Base-by-base conservation (phyloP, 192 early-diverging fungal species). In the Coemansia sp. region DNA sequence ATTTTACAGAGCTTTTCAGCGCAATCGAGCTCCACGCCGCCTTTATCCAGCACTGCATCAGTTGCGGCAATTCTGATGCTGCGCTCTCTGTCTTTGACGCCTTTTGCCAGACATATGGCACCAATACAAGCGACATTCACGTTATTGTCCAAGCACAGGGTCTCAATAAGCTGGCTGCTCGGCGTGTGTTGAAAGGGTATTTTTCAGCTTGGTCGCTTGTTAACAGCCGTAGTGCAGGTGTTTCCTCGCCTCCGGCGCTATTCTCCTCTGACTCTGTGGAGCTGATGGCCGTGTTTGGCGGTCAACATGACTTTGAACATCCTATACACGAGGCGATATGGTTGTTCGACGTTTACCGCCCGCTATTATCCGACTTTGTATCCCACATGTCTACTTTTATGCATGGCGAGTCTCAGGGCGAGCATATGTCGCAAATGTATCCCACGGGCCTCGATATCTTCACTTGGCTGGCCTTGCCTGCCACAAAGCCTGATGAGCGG, bases 261-360 rank as follows among this genome's bases (percentile, higher is more conserved):
- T 53, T 88, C 36, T 57, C 72, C 3, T 63, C 86, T 11, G 80
- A 80, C 6, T 73, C 79, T n/a, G 85, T 88, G 17, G 76, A 80
- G 21, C 69, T 90, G 19, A 85, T 94, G 67, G 93, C 94, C 44
- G 85, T 97, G 59, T 98, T 98, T 86, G 96, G 96, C 59, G 96
- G 96, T 54, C 95, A 98, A 73, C 93, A 90, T 45, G 95, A 91
- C 53, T 93, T 91, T 57, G 87, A 88, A 21, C 88, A 90, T 50
- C 94, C 92, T 75, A 87, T 98, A 78, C 87, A 90, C 65, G 95
- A 98, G 81, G 77, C 94, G 5, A 84, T 85, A 11, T 84, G 85
- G 65, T 85, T 93, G 42, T 88, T 89, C 67, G 81, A 83, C 42
- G 89, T 91, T 51, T 96, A 95, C 79, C 79, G 87, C 41, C 84